Percentiles rank a stretch among this genome's conserved stretches.
phyloP scores from a whole-genome alignment of 129 eudicot species.

The Rutidosis leptorrhynchoides region DNA sequence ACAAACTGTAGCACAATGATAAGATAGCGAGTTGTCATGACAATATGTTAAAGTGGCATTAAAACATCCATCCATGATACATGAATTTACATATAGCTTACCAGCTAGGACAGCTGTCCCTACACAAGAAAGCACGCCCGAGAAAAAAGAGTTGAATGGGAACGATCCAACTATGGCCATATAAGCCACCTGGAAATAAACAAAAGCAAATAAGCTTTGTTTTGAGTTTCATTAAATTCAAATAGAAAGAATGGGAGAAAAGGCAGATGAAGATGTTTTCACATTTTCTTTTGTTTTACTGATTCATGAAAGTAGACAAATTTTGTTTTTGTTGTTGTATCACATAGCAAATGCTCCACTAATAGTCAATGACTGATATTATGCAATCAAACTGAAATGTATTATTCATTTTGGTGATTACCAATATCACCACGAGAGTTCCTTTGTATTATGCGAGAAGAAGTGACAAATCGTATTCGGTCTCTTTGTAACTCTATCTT shows the following conservation, averaged over 20 bases:
- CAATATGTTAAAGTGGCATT: neutral
- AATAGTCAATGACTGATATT: neutral
- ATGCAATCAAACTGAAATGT: neutral
- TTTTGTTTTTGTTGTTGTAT: too few species aligned
- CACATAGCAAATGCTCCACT: neutral
- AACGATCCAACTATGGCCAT: constrained; percentile 84
- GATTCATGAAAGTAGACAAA: neutral
- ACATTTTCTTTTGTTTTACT: neutral
- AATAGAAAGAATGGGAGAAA: neutral
- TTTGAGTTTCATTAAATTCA: neutral
- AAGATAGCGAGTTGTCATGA: constrained; percentile 13
- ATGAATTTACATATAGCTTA: constrained; percentile 28
- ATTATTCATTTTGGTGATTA: neutral
- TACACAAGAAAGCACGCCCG: constrained; percentile 83
- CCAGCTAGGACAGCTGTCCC: constrained; percentile 95
- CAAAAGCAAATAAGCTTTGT: neutral
- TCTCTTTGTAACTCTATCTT: neutral
- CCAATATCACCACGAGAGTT: neutral
- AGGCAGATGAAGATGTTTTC: constrained; percentile 2
- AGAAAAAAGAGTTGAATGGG: constrained; percentile 84
- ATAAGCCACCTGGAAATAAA: constrained; percentile 54
- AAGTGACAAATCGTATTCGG: neutral
- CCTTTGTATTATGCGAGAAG: neutral
- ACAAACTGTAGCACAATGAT: constrained; percentile 45
- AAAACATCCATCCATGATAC: neutral